phyloP scores from a whole-genome alignment of 805 yeast genomes.

The Maudiozyma serrabonitensis region DNA sequence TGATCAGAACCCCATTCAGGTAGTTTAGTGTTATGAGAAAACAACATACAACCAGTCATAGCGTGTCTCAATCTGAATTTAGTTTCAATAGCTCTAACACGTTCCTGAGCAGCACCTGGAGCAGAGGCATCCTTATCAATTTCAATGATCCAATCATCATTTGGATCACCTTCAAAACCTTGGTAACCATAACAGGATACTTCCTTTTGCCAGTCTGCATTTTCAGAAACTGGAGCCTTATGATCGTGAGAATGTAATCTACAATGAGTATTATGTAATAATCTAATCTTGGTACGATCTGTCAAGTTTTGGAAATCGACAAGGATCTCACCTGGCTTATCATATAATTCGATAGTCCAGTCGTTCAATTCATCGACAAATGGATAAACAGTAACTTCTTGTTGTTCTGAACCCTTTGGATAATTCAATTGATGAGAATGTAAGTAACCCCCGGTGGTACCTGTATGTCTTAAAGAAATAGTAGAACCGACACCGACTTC shows the following conservation, averaged over 20 bases:
- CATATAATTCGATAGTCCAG: constrained; percentile 64
- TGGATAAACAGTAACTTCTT: constrained; percentile 72
- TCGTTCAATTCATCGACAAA: constrained; percentile 64
- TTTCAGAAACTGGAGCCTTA: constrained; percentile 67
- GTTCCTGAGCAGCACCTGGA: constrained; percentile 42
- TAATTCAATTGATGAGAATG: constrained; percentile 67
- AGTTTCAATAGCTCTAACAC: constrained; percentile 57
- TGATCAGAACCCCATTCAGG: constrained; percentile 79
- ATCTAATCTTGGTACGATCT: constrained; percentile 64
- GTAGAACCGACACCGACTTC: constrained; percentile 68
- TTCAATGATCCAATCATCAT: constrained; percentile 74
- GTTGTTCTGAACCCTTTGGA: constrained; percentile 76
- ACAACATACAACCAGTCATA: constrained; percentile 68
- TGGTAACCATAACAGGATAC: constrained; percentile 68
- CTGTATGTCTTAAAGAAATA: constrained; percentile 57
- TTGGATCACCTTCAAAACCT: constrained; percentile 74
- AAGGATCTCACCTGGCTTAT: constrained; percentile 45
- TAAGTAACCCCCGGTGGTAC: constrained; percentile 70
- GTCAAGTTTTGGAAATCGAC: constrained; percentile 50
- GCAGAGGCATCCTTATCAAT: constrained; percentile 48
- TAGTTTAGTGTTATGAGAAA: constrained; percentile 60
- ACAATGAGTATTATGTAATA: constrained; percentile 46
- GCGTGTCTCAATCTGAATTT: constrained; percentile 70
- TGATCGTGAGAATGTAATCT: constrained; percentile 84
- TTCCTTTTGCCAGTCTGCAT: constrained; percentile 74